Conservation (phyloP, 352 stramenopile species). For the Achlya hypogyna region DNA sequence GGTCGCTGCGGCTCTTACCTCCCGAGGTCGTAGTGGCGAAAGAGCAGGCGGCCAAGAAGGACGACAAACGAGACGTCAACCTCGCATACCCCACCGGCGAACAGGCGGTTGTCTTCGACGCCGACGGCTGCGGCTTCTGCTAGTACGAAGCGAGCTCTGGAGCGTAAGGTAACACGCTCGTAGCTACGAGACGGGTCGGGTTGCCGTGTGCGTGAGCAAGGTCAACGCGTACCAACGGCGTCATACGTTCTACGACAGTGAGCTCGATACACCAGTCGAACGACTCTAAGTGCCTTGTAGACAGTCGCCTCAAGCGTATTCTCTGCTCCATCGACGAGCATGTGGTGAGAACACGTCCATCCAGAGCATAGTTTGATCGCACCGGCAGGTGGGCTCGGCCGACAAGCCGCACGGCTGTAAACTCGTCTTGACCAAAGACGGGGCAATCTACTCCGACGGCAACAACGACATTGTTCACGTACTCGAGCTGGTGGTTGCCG, state of each 20-base stretch:
- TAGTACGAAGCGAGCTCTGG: constrained; percentile 31
- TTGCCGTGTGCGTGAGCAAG: constrained; percentile 62
- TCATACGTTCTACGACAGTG: constrained; percentile 53
- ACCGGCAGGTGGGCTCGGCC: constrained; percentile 41
- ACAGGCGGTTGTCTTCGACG: constrained; percentile 43
- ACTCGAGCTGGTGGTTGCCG: neutral
- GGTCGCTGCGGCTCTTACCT: neutral
- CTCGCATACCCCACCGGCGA: constrained; percentile 39
- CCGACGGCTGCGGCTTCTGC: constrained; percentile 55
- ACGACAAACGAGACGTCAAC: neutral
- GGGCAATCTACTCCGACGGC: constrained; percentile 42
- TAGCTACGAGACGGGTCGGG: constrained; percentile 53
- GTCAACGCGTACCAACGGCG: constrained; percentile 52
- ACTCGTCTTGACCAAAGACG: constrained; percentile 57
- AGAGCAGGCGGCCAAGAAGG: neutral
- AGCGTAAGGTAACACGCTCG: neutral
- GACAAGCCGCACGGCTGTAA: constrained; percentile 42
- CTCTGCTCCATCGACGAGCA: constrained; percentile 60
- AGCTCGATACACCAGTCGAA: neutral
- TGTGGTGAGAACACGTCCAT: constrained; percentile 45
- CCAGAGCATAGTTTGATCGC: neutral
- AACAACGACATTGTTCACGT: constrained; percentile 50
- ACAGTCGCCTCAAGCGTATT: constrained; percentile 45
- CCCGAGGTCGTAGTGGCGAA: constrained; percentile 13
- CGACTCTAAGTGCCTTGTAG: constrained; percentile 6